Conservation (phyloP, 2,329 filamentous ascomycete species). For the Lachnellula suecica region DNA sequence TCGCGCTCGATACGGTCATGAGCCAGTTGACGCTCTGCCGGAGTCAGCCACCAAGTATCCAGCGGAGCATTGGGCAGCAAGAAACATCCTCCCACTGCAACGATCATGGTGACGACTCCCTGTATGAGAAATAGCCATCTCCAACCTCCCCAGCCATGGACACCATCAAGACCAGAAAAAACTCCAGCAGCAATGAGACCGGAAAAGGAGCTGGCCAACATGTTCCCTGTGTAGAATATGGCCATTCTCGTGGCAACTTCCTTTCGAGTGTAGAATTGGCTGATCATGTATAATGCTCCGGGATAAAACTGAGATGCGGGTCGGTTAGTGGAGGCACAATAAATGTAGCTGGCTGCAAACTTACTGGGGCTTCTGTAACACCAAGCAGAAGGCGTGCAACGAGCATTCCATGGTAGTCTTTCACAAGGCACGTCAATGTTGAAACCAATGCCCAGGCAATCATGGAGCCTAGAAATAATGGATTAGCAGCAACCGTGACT, state of each 20-base stretch:
- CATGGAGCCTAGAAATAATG: neutral
- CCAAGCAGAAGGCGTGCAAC: slow-evolving; percentile 51
- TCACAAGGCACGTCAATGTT: slow-evolving; percentile 46
- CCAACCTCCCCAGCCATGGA: slow-evolving; percentile 39
- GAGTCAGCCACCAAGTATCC: slow-evolving; percentile 18
- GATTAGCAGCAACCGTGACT: neutral
- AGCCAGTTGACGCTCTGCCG: slow-evolving; percentile 17
- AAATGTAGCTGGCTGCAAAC: slow-evolving; percentile 29
- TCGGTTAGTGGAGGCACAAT: neutral
- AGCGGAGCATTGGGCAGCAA: slow-evolving; percentile 50
- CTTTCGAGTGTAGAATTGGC: slow-evolving; percentile 47
- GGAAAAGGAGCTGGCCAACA: slow-evolving; percentile 36
- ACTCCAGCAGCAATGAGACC: slow-evolving; percentile 39
- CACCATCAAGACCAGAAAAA: slow-evolving; percentile 36
- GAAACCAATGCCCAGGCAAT: neutral
- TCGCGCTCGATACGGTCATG: slow-evolving; percentile 10
- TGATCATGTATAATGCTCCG: slow-evolving; percentile 45
- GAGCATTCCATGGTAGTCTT: slow-evolving; percentile 48
- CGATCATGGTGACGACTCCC: slow-evolving; percentile 12
- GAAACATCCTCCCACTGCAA: slow-evolving; percentile 19
- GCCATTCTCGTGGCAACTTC: slow-evolving; percentile 34
- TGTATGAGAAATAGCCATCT: slow-evolving; percentile 44
- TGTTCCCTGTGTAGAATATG: slow-evolving; percentile 38
- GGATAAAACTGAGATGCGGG: slow-evolving; percentile 33
- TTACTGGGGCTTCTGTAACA: slow-evolving; percentile 42